phyloP scores from a whole-genome alignment of 2,329 filamentous ascomycete species.

The Stachybotrys echinatus region DNA sequence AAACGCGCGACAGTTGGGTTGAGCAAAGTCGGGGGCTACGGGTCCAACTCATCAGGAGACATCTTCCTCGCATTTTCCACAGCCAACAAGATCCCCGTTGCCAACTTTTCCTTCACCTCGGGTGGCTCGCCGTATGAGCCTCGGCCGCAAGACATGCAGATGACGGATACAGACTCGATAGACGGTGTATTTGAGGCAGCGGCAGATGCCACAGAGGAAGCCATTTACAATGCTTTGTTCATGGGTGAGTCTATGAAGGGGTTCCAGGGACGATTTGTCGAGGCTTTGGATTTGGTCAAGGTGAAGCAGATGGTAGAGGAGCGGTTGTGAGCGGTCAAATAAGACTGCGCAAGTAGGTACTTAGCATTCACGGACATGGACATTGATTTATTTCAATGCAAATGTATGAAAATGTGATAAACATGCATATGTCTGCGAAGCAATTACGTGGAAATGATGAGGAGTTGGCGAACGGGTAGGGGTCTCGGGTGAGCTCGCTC shows the following conservation, averaged over 20 bases:
- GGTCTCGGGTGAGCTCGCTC: neutral
- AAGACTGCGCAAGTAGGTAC: too few relatives aligned
- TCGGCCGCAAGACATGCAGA: slow-evolving; percentile 20
- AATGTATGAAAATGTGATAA: too few relatives aligned
- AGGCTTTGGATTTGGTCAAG: slow-evolving; percentile 41
- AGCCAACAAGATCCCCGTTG: slow-evolving; percentile 40
- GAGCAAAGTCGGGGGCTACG: slow-evolving; percentile 54
- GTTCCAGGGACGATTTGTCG: slow-evolving; percentile 40
- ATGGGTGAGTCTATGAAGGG: slow-evolving; percentile 57
- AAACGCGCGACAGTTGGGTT: slow-evolving; percentile 58
- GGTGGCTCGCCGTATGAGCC: neutral
- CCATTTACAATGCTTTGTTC: slow-evolving; percentile 59
- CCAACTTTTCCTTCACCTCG: slow-evolving; percentile 17
- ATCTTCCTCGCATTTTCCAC: slow-evolving; percentile 65
- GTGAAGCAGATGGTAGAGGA: slow-evolving; percentile 31
- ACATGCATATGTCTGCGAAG: too few relatives aligned
- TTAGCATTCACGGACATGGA: too few relatives aligned
- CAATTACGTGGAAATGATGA: neutral
- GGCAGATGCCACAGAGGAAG: slow-evolving; percentile 59
- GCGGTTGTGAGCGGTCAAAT: neutral
- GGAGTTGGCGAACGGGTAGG: neutral
- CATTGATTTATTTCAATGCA: too few relatives aligned
- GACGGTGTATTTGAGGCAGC: slow-evolving; percentile 54
- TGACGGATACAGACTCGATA: slow-evolving; percentile 54
- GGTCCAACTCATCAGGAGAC: slow-evolving; percentile 58